Base-by-base conservation (phyloP, 495 filamentous ascomycete species). In the Hyphodiscus hymeniophilus region DNA sequence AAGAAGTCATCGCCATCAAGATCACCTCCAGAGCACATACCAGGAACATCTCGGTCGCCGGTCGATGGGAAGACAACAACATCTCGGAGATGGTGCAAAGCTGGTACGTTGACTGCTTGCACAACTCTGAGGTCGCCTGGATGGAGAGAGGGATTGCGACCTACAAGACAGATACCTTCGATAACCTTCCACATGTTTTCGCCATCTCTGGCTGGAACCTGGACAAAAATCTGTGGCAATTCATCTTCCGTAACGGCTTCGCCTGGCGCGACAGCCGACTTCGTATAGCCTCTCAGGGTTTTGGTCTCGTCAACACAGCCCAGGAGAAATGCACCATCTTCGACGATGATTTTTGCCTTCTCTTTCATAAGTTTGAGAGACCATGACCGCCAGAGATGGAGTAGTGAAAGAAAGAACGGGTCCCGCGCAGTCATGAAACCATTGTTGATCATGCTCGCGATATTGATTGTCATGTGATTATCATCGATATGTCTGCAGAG, bases 11-110 rank as follows among this genome's bases (percentile, higher is more conserved):
- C 92, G 0, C 92, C 92, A 64, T 99, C 92, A 2, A 99, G 70
- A 61, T 99, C 92, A 4, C 92, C 94, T 2, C 92, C 92, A 5
- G 92, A 94, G 53, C 89, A 92, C 92, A 97, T 97, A 50, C 82
- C 86, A 7, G 89, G 75, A 21, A 99, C 63, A 53, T 90, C 87
- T 32, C 83, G 73, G 62, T 97, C 90, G 0, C 92, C 92, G 0
- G 72, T 82, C 33, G 84, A 76, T 0, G 92, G 89, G 33, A 99
- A 79, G 4, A 95, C 89, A 17, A 97, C 82, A 11, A 92, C 85
- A 58, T 96, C 79, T 23, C 76, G 75, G 4, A 96, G 73, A 55
- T 95, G 84, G 28, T 73, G 71, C 6, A 99, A 72, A 8, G 67
- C 67, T 3, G 82, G 80, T 7, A 81, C 69, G 54, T 97, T 77